Conservation (phyloP, 805 yeast genomes). For the Starmerella tilneyi region DNA sequence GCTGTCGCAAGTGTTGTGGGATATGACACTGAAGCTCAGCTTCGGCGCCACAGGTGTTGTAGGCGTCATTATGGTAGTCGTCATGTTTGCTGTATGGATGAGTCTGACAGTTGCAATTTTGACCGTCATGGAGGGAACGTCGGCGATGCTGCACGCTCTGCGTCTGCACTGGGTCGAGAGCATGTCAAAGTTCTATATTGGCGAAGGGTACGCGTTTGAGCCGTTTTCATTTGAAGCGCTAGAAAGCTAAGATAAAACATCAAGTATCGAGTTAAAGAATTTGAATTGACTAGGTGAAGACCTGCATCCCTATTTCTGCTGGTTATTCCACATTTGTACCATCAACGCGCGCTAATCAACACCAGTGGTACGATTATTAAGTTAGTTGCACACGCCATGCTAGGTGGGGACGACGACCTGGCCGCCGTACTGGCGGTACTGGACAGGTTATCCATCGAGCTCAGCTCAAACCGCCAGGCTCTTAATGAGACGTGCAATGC, state of each 20-base stretch:
- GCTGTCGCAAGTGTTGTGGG: slow-evolving; percentile 88
- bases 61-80: slow-evolving; percentile 66
- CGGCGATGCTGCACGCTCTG: slow-evolving; percentile 97
- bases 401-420: slow-evolving; percentile 27
- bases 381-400: too few relatives aligned
- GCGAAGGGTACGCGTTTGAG: slow-evolving; percentile 83
- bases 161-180: slow-evolving; percentile 99
- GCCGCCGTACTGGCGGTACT: slow-evolving; percentile 24
- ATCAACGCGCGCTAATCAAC: too few relatives aligned
- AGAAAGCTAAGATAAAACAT: neutral
- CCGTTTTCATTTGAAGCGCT: slow-evolving; percentile 60
- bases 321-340: too few relatives aligned
- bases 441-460: slow-evolving; percentile 21
- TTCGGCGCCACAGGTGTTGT: slow-evolving; percentile 54
- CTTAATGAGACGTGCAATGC: slow-evolving; percentile 19
- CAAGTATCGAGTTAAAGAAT: neutral
- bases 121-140: slow-evolving; percentile 96
- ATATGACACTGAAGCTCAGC: slow-evolving; percentile 80
- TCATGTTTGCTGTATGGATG: slow-evolving; percentile 92
- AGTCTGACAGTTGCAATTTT: slow-evolving; percentile 78
- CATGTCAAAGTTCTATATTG: slow-evolving; percentile 95
- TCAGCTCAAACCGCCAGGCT: slow-evolving; percentile 22
- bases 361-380: too few relatives aligned
- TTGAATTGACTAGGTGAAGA: too few relatives aligned
- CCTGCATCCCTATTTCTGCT: too few relatives aligned